A percentile compares a stretch with the other conserved stretches of the same genome.
These are phyloP conservation scores for Cylindrotheca fusiformis DNA, from an alignment of 108 stramenopile species.

Conservation along the genomic window DNA sequence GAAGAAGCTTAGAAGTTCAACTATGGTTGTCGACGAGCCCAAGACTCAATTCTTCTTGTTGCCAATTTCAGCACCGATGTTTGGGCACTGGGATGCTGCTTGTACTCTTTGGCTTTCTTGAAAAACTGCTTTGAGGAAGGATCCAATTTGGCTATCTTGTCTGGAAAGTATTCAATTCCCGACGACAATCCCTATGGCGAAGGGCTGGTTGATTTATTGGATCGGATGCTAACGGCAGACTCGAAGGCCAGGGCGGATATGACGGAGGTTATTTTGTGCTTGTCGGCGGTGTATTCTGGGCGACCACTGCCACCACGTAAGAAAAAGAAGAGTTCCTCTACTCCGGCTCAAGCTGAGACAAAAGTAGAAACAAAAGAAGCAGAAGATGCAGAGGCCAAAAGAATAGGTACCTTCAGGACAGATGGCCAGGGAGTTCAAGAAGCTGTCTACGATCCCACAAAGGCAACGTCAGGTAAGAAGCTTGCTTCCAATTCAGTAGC, in stretches of 20 bases:
- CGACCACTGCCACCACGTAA: conserved; percentile 74
- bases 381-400: conserved; percentile 23
- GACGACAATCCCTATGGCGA: conserved; percentile 80
- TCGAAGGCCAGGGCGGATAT: conserved; percentile 79
- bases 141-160: conserved; percentile 90
- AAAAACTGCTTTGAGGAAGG: conserved; percentile 92
- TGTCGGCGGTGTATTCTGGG: conserved; percentile 76
- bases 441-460: conserved; percentile 39
- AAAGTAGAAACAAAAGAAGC: conserved; percentile 28
- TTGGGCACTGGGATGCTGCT: conserved; percentile 94
- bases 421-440: conserved; percentile 71
- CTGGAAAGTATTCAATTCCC: conserved; percentile 83
- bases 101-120: conserved; percentile 82
- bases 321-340: conserved; percentile 20
- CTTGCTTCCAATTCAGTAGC: conserved; percentile 80
- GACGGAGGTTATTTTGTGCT: conserved; percentile 84
- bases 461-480: conserved; percentile 65
- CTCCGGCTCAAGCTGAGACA: conserved; percentile 13
- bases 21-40: conserved; percentile 4
- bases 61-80: conserved; percentile 71
- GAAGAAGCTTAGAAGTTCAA: not conserved
- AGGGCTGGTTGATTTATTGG: conserved; percentile 75
- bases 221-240: conserved; percentile 83
- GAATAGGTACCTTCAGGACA: conserved; percentile 69
- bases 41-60: not conserved